Evolutionary conservation across 2,329 filamentous ascomycete genomes (phyloP).

Genomic region (Domatiomyces catenatus): DNA sequence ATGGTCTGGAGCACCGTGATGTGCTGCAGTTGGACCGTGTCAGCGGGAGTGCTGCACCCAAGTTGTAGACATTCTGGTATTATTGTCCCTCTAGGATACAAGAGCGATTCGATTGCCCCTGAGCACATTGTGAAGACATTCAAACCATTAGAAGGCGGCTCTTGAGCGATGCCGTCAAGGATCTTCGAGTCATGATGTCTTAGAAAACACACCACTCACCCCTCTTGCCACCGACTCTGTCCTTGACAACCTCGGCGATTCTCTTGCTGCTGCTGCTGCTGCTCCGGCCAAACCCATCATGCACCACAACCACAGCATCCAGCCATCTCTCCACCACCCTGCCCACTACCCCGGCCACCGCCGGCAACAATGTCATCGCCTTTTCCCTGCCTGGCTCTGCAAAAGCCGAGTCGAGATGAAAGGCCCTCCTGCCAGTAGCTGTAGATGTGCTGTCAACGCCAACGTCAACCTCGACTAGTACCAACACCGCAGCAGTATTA

Average conservation of each 20-base stretch:
- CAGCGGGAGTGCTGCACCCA: constrained; percentile 1
- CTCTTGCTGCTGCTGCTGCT: not conserved
- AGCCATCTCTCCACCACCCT: not conserved
- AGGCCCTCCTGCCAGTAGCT: not conserved
- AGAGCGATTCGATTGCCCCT: too few relatives aligned
- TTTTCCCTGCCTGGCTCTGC: not conserved
- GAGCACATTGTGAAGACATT: too few relatives aligned
- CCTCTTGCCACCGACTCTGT: not conserved
- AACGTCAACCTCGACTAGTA: not conserved
- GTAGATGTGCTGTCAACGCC: not conserved
- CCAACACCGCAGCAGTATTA: not conserved
- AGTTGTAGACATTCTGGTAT: constrained; percentile 1
- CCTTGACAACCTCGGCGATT: constrained; percentile 1
- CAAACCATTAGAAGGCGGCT: too few relatives aligned
- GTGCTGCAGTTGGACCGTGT: constrained; percentile 13
- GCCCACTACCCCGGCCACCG: not conserved
- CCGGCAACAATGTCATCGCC: not conserved
- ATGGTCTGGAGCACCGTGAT: constrained; percentile 13
- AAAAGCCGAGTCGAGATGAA: not conserved
- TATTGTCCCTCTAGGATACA: not conserved
- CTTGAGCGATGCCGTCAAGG: too few relatives aligned
- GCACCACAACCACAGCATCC: not conserved
- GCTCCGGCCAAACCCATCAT: not conserved
- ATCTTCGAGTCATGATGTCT: too few relatives aligned
- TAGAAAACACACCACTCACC: not conserved